Conservation (phyloP, 2,329 filamentous ascomycete genomes). For the Pseudogymnoascus sp. region DNA sequence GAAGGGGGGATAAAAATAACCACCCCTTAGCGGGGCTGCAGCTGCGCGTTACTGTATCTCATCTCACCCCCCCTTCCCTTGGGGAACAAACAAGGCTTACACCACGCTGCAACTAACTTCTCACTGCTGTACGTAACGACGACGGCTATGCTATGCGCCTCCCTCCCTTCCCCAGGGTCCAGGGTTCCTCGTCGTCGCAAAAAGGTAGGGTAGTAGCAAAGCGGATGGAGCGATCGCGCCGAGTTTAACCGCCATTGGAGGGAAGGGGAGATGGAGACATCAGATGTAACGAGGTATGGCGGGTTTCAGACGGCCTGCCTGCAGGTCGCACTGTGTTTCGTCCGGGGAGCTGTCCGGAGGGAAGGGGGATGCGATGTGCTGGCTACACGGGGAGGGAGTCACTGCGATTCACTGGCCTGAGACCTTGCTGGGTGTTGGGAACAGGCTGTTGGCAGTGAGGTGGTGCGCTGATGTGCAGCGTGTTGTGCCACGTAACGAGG, state of each 20-base stretch:
- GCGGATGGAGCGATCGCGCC: neutral
- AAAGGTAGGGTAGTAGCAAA: neutral
- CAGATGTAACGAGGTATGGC: neutral
- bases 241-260: neutral
- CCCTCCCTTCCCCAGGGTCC: no score
- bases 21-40: neutral
- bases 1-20: neutral
- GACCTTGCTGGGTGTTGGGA: neutral
- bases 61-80: no score
- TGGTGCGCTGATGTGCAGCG: neutral
- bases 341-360: no score
- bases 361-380: neutral
- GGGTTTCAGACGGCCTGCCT: neutral
- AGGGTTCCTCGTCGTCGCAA: no score
- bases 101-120: no score
- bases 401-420: neutral
- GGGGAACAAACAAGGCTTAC: no score
- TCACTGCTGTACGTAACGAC: neutral
- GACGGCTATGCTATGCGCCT: neutral
- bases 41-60: no score
- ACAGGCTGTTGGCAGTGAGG: neutral
- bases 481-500: neutral
- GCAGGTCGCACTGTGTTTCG: neutral
- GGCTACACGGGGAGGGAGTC: neutral
- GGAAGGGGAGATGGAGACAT: neutral